A percentile compares a stretch with the other conserved stretches of the same genome.
Evolutionary conservation across 805 yeast species (phyloP).

Genomic region (Schwanniomyces yamadae): DNA sequence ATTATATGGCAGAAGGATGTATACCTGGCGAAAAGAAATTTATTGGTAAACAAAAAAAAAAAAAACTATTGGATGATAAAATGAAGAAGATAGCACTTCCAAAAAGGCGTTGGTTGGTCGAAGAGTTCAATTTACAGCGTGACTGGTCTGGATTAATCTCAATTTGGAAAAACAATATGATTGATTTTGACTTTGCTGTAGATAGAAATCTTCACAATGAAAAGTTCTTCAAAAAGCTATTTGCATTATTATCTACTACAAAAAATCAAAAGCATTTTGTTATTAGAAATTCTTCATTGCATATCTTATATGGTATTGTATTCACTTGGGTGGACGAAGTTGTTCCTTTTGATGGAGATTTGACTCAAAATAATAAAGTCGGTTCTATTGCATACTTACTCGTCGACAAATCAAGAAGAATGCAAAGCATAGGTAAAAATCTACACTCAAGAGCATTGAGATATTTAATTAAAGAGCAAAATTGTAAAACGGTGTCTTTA

Average conservation of each 20-base stretch:
- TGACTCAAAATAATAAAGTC: slow-evolving; percentile 10
- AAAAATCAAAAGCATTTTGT: slow-evolving; percentile 49
- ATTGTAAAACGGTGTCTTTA: slow-evolving; percentile 37
- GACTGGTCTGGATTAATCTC: slow-evolving; percentile 50
- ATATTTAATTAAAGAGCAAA: slow-evolving; percentile 44
- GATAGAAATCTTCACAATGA: slow-evolving; percentile 22
- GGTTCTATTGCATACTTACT: slow-evolving; percentile 49
- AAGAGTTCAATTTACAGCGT: slow-evolving; percentile 48
- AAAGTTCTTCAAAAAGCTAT: slow-evolving; percentile 27
- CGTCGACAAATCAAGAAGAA: slow-evolving; percentile 54
- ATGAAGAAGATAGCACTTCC: slow-evolving; percentile 20
- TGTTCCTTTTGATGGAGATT: slow-evolving; percentile 11
- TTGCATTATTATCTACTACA: slow-evolving; percentile 29
- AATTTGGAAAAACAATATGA: slow-evolving; percentile 41
- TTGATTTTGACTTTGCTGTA: slow-evolving; percentile 10
- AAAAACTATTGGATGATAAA: slow-evolving; percentile 18
- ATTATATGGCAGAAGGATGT: slow-evolving; percentile 48
- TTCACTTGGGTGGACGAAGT: slow-evolving; percentile 50
- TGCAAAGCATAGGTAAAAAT: slow-evolving; percentile 55
- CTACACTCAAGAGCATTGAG: slow-evolving; percentile 52
- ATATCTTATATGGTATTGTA: slow-evolving; percentile 53
- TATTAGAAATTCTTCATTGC: slow-evolving; percentile 55
- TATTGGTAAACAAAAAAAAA: slow-evolving; percentile 20
- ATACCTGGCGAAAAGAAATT: slow-evolving; percentile 55
- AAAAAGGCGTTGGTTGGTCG: slow-evolving; percentile 55